These are phyloP conservation scores for Luvunga scandens DNA, from an alignment of 345 rosid species.

Conservation along the genomic window DNA sequence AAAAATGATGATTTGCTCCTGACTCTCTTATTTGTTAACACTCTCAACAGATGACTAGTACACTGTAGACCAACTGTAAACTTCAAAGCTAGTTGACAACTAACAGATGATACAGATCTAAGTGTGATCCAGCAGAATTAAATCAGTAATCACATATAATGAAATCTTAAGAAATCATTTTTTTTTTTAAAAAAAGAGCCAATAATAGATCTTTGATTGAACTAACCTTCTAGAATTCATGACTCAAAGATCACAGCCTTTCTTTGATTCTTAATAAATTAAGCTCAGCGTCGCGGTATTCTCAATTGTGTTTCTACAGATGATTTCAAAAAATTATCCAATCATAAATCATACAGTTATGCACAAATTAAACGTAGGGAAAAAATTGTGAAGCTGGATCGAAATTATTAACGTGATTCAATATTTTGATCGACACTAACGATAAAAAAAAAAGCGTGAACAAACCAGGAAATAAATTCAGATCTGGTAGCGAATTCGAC, in stretches of 20 bases:
- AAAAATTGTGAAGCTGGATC: not conserved
- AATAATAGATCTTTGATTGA: not conserved
- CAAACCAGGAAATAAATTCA: constrained; percentile 2
- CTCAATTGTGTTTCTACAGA: not conserved
- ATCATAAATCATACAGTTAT: not conserved
- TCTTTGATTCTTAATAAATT: not conserved
- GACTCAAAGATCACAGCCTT: constrained; percentile 20
- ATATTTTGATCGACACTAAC: not conserved
- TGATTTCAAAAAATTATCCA: not conserved
- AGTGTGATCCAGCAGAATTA: not conserved
- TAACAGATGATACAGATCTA: not conserved
- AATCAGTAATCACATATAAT: not conserved
- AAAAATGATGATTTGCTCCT: not conserved
- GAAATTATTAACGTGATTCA: not conserved
- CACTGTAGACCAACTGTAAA: not conserved
- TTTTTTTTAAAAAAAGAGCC: not conserved
- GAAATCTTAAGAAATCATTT: not conserved
- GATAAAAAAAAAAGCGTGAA: too few species aligned
- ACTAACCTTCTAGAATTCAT: constrained; percentile 68
- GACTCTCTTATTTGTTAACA: not conserved
- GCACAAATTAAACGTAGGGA: not conserved
- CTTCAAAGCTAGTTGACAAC: not conserved
- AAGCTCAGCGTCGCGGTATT: not conserved
- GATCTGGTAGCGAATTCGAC: constrained; percentile 16
- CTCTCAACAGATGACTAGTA: not conserved